Evolutionary conservation across 2,329 filamentous ascomycete genomes (phyloP).

Genomic region (Plectosphaerella cucumerina): DNA sequence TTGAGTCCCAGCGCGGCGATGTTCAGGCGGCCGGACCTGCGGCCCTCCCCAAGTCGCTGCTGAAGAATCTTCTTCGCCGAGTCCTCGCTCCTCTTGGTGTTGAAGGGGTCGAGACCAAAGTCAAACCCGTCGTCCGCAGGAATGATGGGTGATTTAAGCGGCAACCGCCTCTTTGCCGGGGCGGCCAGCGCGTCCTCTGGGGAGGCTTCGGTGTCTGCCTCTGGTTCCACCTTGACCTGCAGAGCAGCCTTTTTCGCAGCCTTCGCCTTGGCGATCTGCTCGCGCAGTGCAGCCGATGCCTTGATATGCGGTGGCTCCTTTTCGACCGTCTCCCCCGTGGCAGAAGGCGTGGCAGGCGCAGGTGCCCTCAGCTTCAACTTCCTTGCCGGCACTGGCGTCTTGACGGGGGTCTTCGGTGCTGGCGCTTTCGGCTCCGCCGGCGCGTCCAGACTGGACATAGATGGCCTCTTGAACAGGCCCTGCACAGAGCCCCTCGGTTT

Average conservation of each 20-base stretch:
- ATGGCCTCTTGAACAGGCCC: constrained; percentile 52
- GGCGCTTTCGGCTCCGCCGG: constrained; percentile 16
- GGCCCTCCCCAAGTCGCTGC: constrained; percentile 67
- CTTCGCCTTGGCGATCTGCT: constrained; percentile 91
- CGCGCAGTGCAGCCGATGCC: constrained; percentile 76
- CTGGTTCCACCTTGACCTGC: constrained; percentile 24
- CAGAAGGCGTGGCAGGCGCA: not conserved
- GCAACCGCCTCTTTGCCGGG: not conserved
- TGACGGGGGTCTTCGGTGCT: constrained; percentile 5
- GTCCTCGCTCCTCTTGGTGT: constrained; percentile 54
- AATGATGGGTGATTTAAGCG: constrained; percentile 29
- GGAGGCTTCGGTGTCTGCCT: constrained; percentile 7
- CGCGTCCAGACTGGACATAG: constrained; percentile 33
- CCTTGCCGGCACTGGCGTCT: constrained; percentile 9
- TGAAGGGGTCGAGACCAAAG: constrained; percentile 67
- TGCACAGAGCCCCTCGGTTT: constrained; percentile 50
- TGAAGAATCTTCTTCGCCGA: constrained; percentile 63
- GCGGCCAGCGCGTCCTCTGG: constrained; percentile 2
- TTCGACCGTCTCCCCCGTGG: constrained; percentile 10
- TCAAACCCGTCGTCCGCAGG: constrained; percentile 38
- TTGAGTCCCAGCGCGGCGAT: constrained; percentile 80
- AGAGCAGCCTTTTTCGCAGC: constrained; percentile 64
- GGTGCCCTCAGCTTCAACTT: constrained; percentile 2
- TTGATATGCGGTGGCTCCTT: constrained; percentile 38
- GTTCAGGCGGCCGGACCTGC: constrained; percentile 77